phyloP scores from a whole-genome alignment of 306 rosid species.

The Abrus precatorius region DNA sequence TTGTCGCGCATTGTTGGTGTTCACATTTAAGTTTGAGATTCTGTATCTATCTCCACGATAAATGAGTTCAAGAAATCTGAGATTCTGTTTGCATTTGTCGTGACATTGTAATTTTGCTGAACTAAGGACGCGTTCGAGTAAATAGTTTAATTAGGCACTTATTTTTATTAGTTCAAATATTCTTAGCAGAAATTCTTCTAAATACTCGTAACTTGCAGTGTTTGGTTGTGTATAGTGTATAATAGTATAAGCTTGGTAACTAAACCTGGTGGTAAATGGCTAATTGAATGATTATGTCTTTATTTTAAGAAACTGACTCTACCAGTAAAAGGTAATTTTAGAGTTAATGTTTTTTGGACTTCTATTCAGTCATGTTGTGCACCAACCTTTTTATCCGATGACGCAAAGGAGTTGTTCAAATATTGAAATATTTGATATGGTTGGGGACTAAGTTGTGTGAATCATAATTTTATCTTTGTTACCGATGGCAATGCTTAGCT shows the following conservation, averaged over 20 bases:
- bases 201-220: neutral
- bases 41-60: neutral
- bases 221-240: neutral
- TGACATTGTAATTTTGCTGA: neutral
- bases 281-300: slow-evolving; percentile 1
- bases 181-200: too few relatives aligned
- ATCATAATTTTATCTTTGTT: neutral
- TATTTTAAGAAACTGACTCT: slow-evolving; percentile 8
- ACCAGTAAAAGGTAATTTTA: slow-evolving; percentile 1
- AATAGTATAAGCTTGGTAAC: neutral
- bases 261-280: neutral
- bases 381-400: neutral
- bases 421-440: slow-evolving; percentile 14
- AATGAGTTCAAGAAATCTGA: too few relatives aligned
- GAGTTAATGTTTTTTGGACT: slow-evolving; percentile 9
- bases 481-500: slow-evolving; percentile 39
- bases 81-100: too few relatives aligned
- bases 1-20: too few relatives aligned
- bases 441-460: neutral
- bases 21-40: neutral
- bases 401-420: slow-evolving; percentile 20
- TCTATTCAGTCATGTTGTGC: neutral
- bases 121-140: neutral
- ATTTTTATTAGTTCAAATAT: too few relatives aligned
- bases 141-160: too few relatives aligned